These are phyloP conservation scores for Fusarium circinatum DNA, from an alignment of 2,329 filamentous ascomycete species.

Conservation along the genomic window DNA sequence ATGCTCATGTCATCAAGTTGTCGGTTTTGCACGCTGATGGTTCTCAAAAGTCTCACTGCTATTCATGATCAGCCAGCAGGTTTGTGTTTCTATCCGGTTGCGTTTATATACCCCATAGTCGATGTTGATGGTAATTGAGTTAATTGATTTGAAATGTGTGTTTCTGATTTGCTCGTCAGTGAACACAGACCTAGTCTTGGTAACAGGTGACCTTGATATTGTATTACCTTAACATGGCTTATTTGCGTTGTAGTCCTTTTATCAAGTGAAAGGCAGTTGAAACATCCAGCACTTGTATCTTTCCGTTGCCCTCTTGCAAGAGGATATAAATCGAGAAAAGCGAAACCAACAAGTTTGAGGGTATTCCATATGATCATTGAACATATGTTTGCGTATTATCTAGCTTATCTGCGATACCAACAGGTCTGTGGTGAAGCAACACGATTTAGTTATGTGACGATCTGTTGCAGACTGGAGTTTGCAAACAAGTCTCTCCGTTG, in stretches of 20 bases:
- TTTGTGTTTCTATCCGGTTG: not conserved
- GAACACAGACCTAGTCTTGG: not conserved
- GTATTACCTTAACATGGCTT: not conserved
- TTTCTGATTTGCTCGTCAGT: not conserved
- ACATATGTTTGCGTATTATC: not conserved
- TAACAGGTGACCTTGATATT: not conserved
- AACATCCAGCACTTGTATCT: not conserved
- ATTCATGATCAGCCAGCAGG: not conserved
- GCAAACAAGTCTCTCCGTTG: not conserved
- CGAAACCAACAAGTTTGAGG: not conserved
- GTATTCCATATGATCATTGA: not conserved
- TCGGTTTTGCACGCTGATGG: not conserved
- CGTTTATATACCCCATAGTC: conserved; percentile 18
- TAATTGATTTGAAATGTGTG: not conserved
- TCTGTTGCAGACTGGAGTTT: not conserved
- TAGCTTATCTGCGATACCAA: not conserved
- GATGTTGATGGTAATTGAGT: not conserved
- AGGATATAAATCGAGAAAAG: not conserved
- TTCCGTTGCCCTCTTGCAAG: not conserved
- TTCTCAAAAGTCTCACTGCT: not conserved
- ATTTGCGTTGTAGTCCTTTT: not conserved
- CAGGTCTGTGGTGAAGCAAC: not conserved
- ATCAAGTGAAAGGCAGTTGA: not conserved
- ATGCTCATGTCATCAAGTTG: not conserved
- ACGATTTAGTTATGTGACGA: not conserved